These are phyloP conservation scores for Aspergillus ruber DNA, from an alignment of 2,329 filamentous ascomycete species.

Conservation along the genomic window DNA sequence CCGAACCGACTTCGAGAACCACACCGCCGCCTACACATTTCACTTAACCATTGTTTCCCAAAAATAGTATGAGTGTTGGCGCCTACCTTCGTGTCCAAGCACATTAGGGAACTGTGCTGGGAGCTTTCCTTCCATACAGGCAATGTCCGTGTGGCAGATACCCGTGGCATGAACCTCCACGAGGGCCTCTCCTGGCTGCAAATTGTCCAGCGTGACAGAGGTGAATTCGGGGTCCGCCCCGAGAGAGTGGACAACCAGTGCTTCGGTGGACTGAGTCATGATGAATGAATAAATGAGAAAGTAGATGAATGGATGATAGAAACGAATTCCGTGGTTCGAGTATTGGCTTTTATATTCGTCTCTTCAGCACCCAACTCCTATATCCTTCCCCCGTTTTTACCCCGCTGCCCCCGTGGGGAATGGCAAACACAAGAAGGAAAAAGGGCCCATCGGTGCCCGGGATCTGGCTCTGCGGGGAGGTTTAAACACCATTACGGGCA, in stretches of 20 bases:
- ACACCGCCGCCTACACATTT: conserved; percentile 41
- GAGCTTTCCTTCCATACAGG: conserved; percentile 17
- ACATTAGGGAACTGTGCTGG: conserved; percentile 10
- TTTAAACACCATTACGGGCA: too few species aligned
- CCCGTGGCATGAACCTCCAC: conserved; percentile 29
- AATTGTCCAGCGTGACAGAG: conserved; percentile 1
- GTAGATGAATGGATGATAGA: too few species aligned
- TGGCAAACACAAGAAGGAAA: too few species aligned
- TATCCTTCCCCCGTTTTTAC: too few species aligned
- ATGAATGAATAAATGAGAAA: not conserved
- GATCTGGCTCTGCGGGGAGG: too few species aligned
- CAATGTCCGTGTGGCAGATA: conserved; percentile 30
- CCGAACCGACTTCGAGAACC: conserved; percentile 39
- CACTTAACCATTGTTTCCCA: not conserved
- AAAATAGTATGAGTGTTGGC: not conserved
- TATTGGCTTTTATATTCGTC: too few species aligned
- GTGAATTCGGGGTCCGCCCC: not conserved
- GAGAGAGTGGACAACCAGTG: not conserved
- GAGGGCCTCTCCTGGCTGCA: conserved; percentile 19
- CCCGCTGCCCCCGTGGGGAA: too few species aligned
- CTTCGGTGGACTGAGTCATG: not conserved
- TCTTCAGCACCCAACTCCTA: too few species aligned
- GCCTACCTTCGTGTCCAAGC: conserved; percentile 16
- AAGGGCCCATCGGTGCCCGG: too few species aligned
- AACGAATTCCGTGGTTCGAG: too few species aligned